Evolutionary conservation across 2,329 filamentous ascomycete genomes (phyloP).

Genomic region (Fusarium chaquense): DNA sequence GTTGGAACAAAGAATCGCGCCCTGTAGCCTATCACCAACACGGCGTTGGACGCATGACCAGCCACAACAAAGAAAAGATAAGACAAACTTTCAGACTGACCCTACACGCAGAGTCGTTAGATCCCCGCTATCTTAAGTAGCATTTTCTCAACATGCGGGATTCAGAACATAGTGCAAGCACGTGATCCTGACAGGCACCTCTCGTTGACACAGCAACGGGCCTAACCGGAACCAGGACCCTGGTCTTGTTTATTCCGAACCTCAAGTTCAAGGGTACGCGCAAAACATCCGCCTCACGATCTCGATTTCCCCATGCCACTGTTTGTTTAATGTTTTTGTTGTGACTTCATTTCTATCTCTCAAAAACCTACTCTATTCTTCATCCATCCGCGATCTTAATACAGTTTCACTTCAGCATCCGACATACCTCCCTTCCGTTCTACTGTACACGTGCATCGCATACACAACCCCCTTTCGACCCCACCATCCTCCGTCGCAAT

Average conservation of each 20-base stretch:
- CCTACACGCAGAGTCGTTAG: neutral
- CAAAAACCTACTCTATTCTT: constrained; percentile 28
- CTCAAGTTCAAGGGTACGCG: constrained; percentile 42
- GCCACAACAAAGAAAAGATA: neutral
- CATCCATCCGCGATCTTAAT: constrained; percentile 21
- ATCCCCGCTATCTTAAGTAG: neutral
- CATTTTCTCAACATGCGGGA: neutral
- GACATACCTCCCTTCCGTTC: constrained; percentile 4
- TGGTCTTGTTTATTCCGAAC: constrained; percentile 48
- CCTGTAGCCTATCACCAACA: neutral
- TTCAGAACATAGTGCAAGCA: constrained; percentile 16
- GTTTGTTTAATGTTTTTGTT: constrained; percentile 41
- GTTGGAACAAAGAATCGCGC: neutral
- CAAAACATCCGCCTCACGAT: constrained; percentile 36
- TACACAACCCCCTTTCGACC: constrained; percentile 36
- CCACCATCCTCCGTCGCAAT: constrained; percentile 37
- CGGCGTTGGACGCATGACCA: neutral
- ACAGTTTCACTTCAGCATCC: constrained; percentile 29
- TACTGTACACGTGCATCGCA: constrained; percentile 18
- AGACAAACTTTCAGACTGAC: no score
- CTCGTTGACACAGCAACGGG: constrained; percentile 53
- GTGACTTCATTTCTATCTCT: constrained; percentile 34
- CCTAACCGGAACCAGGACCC: constrained; percentile 40
- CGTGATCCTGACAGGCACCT: constrained; percentile 17
- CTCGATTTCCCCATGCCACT: constrained; percentile 39